Evolutionary conservation across 495 filamentous ascomycete genomes (phyloP), one percentile per base, ranked within the genome.

Genomic region (Talaromyces adpressus): DNA sequence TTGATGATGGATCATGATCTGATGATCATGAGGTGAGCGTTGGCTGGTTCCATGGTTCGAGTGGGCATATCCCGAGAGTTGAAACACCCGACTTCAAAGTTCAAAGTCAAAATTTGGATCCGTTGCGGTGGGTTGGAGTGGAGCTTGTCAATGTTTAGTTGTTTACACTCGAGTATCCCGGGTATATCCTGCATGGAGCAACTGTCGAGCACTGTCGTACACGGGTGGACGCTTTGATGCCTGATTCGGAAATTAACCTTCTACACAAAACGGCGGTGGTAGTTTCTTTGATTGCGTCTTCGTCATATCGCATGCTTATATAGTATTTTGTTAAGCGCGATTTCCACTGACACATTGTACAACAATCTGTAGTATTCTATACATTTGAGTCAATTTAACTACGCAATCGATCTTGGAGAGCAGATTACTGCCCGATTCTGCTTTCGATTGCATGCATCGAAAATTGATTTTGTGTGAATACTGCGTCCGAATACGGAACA

Each of bases 171-270:
- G 36, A 41, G 12, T 14, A 39, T 41, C 36, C 14, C 36, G 14
- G 1, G 34, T 14, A 14, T 1, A 32, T 4, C n/a, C n/a, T 27
- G 27, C 11, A 12, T 32, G 7, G 30, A 36, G 9, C 9, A 36
- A 27, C 27, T 27, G 27, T 27, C n/a, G n/a, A n/a, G n/a, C n/a
- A 36, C 4, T 41, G 45, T 49, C 6, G 45, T 56, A 22, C 52
- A 27, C 52, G 52, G 52, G 27, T 29, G 52, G 27, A 56, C 22
- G 52, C 52, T 56, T 56, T 56, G 52, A 56, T 56, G 27, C 27
- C 27, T n/a, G 52, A 27, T 25, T 11, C 52, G 52, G 45, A 49
- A 49, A 12, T 20, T 45, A 49, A 20, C n/a, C 7, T 20, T 49
- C 11, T 49, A 49, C 18, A 49, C 45, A 49, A 49, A 49, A 49